Evolutionary conservation across 805 yeast genomes (phyloP), one percentile per base, ranked within the genome.

Genomic region (Ogataea ganodermae): DNA sequence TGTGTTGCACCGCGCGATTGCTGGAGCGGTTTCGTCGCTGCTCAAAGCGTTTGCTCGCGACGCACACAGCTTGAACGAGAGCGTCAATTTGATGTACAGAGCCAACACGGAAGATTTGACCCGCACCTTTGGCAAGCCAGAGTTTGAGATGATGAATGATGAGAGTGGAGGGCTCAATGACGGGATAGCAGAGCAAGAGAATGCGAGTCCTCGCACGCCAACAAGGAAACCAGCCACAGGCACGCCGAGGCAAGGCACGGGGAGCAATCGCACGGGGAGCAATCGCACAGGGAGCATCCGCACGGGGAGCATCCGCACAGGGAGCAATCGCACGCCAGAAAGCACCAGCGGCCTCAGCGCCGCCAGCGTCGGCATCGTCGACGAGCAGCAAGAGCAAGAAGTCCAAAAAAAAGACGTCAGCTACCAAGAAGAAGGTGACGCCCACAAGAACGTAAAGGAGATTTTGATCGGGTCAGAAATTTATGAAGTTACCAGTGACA

Each of bases 51-150:
- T 62, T 24, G 51, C 56, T 13, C 53, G 49, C 27, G 68, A 64
- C 42, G 55, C 60, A 2, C 56, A 58, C 42, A 47, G 52, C 32
- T 35, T 63, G 44, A 57, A 54, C 35, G 49, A 56, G 33, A 52
- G 61, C 23, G 56, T 65, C n/a, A 45, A 48, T 8, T 42, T 43
- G 22, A 63, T 61, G 65, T 60, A 62, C 48, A 60, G 54, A 18
- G 33, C 46, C 21, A 30, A 43, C 12, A 41, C 59, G 7, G 57
- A 47, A 13, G 51, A 53, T 8, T n/a, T 43, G 10, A 30, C 26
- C 10, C 32, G 42, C 7, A 35, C 42, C 10, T 54, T 52, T 47
- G 50, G 58, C 24, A 37, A 49, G 36, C 53, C 58, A 12, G 51
- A 49, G 37, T 61, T 53, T 36, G 62, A 60, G 18, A 45, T 52